These are phyloP conservation scores for Apiotrichum gracile DNA, from an alignment of 1,284 basidiomycete genomes.

Conservation along the genomic window DNA sequence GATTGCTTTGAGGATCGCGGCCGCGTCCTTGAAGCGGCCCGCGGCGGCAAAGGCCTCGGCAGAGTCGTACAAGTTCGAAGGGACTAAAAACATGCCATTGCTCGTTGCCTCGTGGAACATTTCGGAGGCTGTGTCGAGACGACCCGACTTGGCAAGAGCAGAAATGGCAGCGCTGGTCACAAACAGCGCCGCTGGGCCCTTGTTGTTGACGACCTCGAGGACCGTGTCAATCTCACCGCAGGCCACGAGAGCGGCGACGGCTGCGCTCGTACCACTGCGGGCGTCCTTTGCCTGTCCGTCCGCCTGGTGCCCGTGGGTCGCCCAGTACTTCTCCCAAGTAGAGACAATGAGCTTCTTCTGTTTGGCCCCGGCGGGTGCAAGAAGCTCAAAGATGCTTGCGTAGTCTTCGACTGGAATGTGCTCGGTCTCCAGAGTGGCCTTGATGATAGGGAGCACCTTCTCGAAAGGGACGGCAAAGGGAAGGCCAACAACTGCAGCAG, in stretches of 20 bases:
- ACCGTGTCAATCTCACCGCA: conserved; percentile 61
- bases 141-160: conserved; percentile 61
- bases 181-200: background rate
- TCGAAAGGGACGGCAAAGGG: background rate
- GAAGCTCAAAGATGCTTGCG: background rate
- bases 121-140: conserved; percentile 58
- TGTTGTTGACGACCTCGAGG: conserved; percentile 44
- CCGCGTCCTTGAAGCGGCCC: conserved; percentile 51
- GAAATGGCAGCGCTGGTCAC: conserved; percentile 55
- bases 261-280: background rate
- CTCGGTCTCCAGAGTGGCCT: background rate
- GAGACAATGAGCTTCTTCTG: background rate
- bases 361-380: conserved; percentile 5
- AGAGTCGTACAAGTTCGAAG: background rate
- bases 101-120: conserved; percentile 56
- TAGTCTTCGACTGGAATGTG: background rate
- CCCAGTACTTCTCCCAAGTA: background rate
- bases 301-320: background rate
- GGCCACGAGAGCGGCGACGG: conserved; percentile 55
- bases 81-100: background rate
- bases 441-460: background rate
- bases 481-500: background rate
- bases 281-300: background rate
- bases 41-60: conserved; percentile 53
- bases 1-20: background rate